Evolutionary conservation across 352 stramenopile species (phyloP).

Genomic region (Phytopythium cucurbitacearum): DNA sequence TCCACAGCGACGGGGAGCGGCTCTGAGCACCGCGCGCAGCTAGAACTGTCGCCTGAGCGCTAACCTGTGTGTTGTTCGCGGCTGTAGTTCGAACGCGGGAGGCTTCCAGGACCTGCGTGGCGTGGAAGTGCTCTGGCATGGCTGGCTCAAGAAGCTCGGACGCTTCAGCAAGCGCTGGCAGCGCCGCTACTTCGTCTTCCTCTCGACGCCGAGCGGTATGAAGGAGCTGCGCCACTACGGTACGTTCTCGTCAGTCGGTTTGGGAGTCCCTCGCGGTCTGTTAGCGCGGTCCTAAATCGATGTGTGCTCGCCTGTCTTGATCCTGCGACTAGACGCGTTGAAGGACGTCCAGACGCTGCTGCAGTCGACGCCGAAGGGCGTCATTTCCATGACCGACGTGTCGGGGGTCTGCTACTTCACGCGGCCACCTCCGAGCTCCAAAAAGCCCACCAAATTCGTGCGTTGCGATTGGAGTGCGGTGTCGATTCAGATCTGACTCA

Average conservation of each 20-base stretch:
- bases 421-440: slow-evolving; percentile 26
- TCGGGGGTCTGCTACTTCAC: slow-evolving; percentile 78
- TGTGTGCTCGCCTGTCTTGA: not conserved
- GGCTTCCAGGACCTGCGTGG: slow-evolving; percentile 45
- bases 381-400: slow-evolving; percentile 65
- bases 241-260: slow-evolving; percentile 7
- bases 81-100: slow-evolving; percentile 36
- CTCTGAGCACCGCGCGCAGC: not conserved
- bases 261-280: not conserved
- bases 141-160: slow-evolving; percentile 82
- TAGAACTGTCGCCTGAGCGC: not conserved
- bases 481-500: slow-evolving; percentile 1
- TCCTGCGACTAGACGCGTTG: slow-evolving; percentile 28
- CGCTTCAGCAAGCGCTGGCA: slow-evolving; percentile 82
- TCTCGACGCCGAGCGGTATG: slow-evolving; percentile 55
- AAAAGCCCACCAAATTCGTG: slow-evolving; percentile 63
- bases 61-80: not conserved
- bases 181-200: slow-evolving; percentile 73
- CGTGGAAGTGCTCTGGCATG: slow-evolving; percentile 76
- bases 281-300: slow-evolving; percentile 1
- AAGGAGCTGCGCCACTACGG: slow-evolving; percentile 79
- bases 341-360: slow-evolving; percentile 59
- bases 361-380: slow-evolving; percentile 64
- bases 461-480: slow-evolving; percentile 1
- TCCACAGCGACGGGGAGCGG: not conserved